Evolutionary conservation across 495 filamentous ascomycete genomes (phyloP).

Genomic region (Elaphomyces granulatus): DNA sequence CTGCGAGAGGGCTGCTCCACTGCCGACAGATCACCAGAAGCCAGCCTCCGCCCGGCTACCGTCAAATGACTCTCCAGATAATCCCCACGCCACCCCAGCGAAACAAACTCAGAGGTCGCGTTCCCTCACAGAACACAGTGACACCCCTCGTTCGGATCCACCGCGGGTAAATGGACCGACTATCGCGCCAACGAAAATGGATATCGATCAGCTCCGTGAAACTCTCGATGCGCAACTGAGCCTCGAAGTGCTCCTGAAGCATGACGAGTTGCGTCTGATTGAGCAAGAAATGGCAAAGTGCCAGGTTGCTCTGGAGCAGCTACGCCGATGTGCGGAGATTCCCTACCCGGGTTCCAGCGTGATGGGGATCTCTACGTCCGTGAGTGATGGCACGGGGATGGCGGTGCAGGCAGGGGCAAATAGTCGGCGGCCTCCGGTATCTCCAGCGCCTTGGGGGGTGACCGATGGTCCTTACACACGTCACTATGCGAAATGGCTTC

Average conservation of each 20-base stretch:
- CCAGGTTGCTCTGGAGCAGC: constrained; percentile 86
- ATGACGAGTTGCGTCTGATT: constrained; percentile 83
- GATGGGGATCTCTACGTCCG: constrained; percentile 43
- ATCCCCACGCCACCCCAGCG: neutral
- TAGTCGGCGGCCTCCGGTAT: constrained; percentile 42
- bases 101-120: neutral
- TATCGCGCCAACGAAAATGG: constrained; percentile 13
- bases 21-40: constrained; percentile 5
- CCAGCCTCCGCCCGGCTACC: constrained; percentile 6
- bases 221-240: constrained; percentile 74
- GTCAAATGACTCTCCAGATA: constrained; percentile 3
- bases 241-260: constrained; percentile 85
- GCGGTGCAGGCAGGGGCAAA: constrained; percentile 40
- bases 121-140: constrained; percentile 2
- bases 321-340: constrained; percentile 79
- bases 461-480: constrained; percentile 81
- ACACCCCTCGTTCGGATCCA: constrained; percentile 7
- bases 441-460: constrained; percentile 75
- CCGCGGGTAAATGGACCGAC: constrained; percentile 11
- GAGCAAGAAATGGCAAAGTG: constrained; percentile 95
- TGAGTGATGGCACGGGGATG: constrained; percentile 57
- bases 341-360: constrained; percentile 65
- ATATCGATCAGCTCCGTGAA: constrained; percentile 40
- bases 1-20: constrained; percentile 8
- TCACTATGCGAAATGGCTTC: constrained; percentile 88